A percentile compares a stretch with the other conserved stretches of the same genome.
phyloP scores from a whole-genome alignment of 2,329 filamentous ascomycete genomes.

The Metarhizium brunneum region DNA sequence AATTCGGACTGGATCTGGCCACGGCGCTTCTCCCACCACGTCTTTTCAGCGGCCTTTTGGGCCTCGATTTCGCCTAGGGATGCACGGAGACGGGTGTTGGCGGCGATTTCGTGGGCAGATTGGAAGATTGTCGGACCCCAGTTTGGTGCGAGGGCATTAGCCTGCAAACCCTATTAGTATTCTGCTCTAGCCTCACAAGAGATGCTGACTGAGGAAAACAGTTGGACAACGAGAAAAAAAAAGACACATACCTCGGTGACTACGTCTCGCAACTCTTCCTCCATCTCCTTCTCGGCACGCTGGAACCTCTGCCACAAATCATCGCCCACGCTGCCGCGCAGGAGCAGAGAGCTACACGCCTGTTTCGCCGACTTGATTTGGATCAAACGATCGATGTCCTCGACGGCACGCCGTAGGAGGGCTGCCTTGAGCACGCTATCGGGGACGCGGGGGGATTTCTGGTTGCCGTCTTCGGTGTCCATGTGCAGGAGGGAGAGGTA shows the following conservation, averaged over 20 bases:
- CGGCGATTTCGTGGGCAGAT: constrained; percentile 89
- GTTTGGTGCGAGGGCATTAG: constrained; percentile 77
- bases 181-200: not conserved
- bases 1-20: constrained; percentile 65
- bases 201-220: not conserved
- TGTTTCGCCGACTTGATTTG: constrained; percentile 83
- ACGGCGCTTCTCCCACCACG: constrained; percentile 87
- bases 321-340: constrained; percentile 88
- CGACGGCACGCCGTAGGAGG: constrained; percentile 76
- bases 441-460: constrained; percentile 63
- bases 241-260: constrained; percentile 65
- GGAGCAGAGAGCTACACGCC: constrained; percentile 72
- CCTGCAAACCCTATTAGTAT: constrained; percentile 39
- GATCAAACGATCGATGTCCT: constrained; percentile 88
- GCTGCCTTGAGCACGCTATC: constrained; percentile 83
- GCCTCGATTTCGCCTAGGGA: constrained; percentile 66
- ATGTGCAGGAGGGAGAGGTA: constrained; percentile 89
- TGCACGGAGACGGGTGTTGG: constrained; percentile 69
- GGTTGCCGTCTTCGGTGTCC: constrained; percentile 48
- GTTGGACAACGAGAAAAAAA: not conserved
- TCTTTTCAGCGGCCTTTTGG: constrained; percentile 64
- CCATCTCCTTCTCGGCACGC: constrained; percentile 93
- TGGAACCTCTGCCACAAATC: constrained; percentile 90
- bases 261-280: constrained; percentile 89
- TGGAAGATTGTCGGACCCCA: constrained; percentile 98